Percentiles rank a stretch among this genome's conserved stretches.
These are phyloP conservation scores for Aspergillus proliferans DNA, from an alignment of 2,329 filamentous ascomycete genomes.

Conservation along the genomic window DNA sequence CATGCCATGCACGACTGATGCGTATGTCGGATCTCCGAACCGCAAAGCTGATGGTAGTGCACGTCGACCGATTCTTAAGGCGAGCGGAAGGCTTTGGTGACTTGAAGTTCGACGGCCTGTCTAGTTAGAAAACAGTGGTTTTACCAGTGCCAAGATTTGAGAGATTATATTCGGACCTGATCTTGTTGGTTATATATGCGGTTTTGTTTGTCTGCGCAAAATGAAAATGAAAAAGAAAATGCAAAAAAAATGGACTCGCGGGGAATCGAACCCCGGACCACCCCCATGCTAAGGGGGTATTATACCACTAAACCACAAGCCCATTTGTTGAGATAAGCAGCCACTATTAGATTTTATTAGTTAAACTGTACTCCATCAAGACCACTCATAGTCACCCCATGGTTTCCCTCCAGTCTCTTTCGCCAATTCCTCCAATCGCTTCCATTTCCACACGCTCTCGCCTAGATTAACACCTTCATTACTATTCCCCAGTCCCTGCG, in stretches of 20 bases:
- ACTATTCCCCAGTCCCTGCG: constrained; percentile 18
- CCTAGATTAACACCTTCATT: constrained; percentile 26
- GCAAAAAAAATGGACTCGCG: constrained; percentile 35
- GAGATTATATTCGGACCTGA: too few relatives aligned
- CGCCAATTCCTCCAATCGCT: constrained; percentile 21
- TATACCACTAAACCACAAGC: constrained; percentile 45
- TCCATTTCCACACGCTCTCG: constrained; percentile 25
- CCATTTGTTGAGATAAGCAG: constrained; percentile 8
- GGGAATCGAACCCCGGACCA: constrained; percentile 46
- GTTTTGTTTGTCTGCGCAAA: too few relatives aligned
- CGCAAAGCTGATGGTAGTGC: too few relatives aligned
- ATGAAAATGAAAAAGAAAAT: not conserved
- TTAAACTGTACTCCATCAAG: not conserved
- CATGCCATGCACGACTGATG: too few relatives aligned
- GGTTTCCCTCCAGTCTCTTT: constrained; percentile 19
- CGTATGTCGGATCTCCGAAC: too few relatives aligned
- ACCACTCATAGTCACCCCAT: constrained; percentile 12
- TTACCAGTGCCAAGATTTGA: too few relatives aligned
- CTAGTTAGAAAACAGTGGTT: too few relatives aligned
- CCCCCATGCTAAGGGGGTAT: constrained; percentile 45
- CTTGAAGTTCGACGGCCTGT: too few relatives aligned
- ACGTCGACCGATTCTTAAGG: too few relatives aligned
- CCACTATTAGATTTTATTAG: not conserved
- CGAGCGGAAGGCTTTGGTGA: too few relatives aligned
- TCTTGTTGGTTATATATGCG: too few relatives aligned